A percentile compares a stretch with the other conserved stretches of the same genome.
phyloP scores from a whole-genome alignment of 1,284 basidiomycete genomes.

The Leccinum griseonigrum region DNA sequence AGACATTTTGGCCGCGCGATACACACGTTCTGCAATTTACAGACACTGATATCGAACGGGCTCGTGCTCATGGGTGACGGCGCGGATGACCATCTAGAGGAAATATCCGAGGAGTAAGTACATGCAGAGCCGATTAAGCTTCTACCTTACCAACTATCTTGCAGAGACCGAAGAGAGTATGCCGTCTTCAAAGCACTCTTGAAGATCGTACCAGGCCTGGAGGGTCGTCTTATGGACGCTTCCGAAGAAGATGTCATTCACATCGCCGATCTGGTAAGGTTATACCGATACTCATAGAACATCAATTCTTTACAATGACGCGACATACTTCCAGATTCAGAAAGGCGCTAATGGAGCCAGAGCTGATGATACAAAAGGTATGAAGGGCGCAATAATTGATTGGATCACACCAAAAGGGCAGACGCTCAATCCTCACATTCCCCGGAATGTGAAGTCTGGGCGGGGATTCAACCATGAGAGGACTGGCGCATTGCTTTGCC shows the following conservation, averaged over 20 bases:
- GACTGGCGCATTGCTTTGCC: background rate
- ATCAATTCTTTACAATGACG: no score
- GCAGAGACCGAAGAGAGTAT: background rate
- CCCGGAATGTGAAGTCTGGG: background rate
- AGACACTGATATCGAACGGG: background rate
- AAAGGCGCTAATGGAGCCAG: no score
- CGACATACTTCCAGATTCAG: background rate
- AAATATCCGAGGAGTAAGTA: background rate
- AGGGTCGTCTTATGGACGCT: background rate
- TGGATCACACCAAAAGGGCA: background rate
- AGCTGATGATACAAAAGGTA: background rate
- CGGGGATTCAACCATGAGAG: background rate
- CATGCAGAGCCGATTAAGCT: background rate
- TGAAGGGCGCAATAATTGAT: background rate
- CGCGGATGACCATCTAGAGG: background rate
- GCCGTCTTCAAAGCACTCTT: background rate
- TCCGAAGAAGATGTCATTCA: background rate
- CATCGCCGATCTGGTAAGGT: background rate
- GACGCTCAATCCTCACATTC: background rate
- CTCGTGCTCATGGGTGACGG: background rate
- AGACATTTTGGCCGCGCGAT: background rate
- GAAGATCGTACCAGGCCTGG: background rate
- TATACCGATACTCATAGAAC: no score
- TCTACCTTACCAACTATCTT: background rate
- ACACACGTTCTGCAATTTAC: background rate